Conservation (phyloP, 1,284 basidiomycete genomes). For the Apiotrichum mycotoxinovorans region DNA sequence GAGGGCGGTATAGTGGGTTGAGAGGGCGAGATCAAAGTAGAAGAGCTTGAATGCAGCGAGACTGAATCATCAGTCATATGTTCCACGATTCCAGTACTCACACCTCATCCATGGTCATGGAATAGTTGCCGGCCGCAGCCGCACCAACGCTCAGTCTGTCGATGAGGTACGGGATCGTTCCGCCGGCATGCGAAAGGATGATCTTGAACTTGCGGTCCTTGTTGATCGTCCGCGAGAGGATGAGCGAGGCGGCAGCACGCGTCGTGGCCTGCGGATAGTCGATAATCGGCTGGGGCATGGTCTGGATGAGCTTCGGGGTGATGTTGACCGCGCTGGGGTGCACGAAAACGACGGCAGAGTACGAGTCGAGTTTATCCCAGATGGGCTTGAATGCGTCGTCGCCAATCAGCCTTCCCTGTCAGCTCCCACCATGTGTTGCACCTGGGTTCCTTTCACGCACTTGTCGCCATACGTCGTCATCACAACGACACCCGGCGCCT, state of each 20-base stretch:
- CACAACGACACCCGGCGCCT: not conserved
- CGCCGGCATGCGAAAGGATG: constrained; percentile 8
- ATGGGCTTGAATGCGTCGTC: constrained; percentile 5
- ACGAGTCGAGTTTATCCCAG: constrained; percentile 7
- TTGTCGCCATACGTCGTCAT: constrained; percentile 8
- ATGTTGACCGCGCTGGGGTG: constrained; percentile 5
- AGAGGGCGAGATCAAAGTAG: constrained; percentile 10
- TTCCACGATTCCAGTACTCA: not conserved
- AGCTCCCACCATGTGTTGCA: not conserved
- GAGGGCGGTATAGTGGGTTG: not conserved
- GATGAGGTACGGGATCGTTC: constrained; percentile 5
- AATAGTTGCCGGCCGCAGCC: not conserved
- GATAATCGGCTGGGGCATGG: constrained; percentile 8
- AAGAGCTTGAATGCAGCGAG: not conserved
- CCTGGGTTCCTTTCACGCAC: not conserved
- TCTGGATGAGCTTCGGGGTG: not conserved
- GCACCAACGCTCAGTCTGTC: not conserved
- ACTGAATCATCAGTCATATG: not conserved
- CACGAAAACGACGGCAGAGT: constrained; percentile 6
- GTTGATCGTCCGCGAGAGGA: constrained; percentile 4
- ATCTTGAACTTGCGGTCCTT: constrained; percentile 1
- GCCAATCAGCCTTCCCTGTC: not conserved
- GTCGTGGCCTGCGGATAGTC: constrained; percentile 11
- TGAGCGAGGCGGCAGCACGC: not conserved
- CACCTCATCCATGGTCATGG: not conserved